Percentiles rank a stretch among this genome's conserved stretches.
Evolutionary conservation across 2,329 filamentous ascomycete species (phyloP).

Genomic region (Calonectria pseudoturangicola): DNA sequence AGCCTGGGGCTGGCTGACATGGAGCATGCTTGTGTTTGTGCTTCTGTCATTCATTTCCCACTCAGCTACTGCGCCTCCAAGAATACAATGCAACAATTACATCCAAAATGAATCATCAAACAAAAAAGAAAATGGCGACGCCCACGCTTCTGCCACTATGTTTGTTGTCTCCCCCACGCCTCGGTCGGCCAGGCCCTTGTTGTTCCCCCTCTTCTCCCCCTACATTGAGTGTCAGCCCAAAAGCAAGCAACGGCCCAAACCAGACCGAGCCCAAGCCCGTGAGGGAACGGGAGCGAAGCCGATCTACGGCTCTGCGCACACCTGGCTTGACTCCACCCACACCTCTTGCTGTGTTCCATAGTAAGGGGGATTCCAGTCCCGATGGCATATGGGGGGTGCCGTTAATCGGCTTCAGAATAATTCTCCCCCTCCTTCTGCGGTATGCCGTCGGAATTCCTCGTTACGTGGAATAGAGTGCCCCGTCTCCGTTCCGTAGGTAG

Average conservation of each 20-base stretch:
- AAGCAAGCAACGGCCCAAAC: slow-evolving; percentile 15
- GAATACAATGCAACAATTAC: slow-evolving; percentile 21
- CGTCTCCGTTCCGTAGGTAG: slow-evolving; percentile 1
- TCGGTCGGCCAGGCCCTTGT: slow-evolving; percentile 9
- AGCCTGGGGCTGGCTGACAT: slow-evolving; percentile 34
- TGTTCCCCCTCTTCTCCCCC: slow-evolving; percentile 32
- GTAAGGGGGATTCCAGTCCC: slow-evolving; percentile 8
- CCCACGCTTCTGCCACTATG: slow-evolving; percentile 5
- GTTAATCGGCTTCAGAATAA: slow-evolving; percentile 17
- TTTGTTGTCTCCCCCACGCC: slow-evolving; percentile 40
- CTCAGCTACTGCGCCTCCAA: slow-evolving; percentile 31
- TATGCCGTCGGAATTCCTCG: slow-evolving; percentile 24
- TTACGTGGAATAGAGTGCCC: background rate
- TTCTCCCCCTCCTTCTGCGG: background rate
- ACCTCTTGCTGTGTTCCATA: background rate
- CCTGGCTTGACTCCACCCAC: background rate
- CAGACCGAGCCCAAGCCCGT: slow-evolving; percentile 14
- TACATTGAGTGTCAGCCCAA: slow-evolving; percentile 34
- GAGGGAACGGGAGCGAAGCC: slow-evolving; percentile 10
- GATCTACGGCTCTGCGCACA: background rate
- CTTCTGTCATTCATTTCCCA: slow-evolving; percentile 27
- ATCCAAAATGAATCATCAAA: slow-evolving; percentile 14
- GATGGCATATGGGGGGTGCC: slow-evolving; percentile 1
- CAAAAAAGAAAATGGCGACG: slow-evolving; percentile 1
- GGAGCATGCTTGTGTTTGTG: slow-evolving; percentile 26